Evolutionary conservation across 345 rosid species (phyloP).

Genomic region (Diplotaxis tenuifolia): DNA sequence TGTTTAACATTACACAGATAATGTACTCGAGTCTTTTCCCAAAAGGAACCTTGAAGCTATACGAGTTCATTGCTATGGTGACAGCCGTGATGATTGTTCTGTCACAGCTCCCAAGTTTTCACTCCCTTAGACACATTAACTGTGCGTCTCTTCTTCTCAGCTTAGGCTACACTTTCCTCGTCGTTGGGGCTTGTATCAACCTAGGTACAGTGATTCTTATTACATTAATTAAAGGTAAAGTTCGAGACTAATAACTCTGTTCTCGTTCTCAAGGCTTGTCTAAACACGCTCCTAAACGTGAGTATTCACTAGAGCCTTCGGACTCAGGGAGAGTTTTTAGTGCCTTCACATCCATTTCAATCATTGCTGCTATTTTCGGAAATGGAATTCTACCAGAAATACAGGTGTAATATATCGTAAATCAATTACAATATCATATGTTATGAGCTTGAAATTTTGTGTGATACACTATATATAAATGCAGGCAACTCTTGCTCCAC

Average conservation of each 20-base stretch:
- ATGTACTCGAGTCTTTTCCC: constrained; percentile 78
- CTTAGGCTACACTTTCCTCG: constrained; percentile 83
- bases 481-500: constrained; percentile 98
- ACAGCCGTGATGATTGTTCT: constrained; percentile 79
- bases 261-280: constrained; percentile 50
- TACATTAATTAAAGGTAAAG: background rate
- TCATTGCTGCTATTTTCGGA: constrained; percentile 90
- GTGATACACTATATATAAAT: background rate
- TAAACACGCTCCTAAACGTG: constrained; percentile 62
- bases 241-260: background rate
- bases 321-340: constrained; percentile 61
- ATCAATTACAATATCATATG: background rate
- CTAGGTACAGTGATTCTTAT: constrained; percentile 51
- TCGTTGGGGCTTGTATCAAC: constrained; percentile 81
- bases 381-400: constrained; percentile 97
- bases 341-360: constrained; percentile 88
- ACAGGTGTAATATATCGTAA: constrained; percentile 45
- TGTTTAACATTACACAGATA: constrained; percentile 52
- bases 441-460: background rate
- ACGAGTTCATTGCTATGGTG: constrained; percentile 91
- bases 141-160: constrained; percentile 78
- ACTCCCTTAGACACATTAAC: constrained; percentile 94
- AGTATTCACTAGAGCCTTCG: constrained; percentile 66
- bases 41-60: constrained; percentile 68
- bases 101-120: constrained; percentile 90